These are phyloP conservation scores for Rhododendron molle DNA, from an alignment of 148 eudicot species.

Conservation along the genomic window DNA sequence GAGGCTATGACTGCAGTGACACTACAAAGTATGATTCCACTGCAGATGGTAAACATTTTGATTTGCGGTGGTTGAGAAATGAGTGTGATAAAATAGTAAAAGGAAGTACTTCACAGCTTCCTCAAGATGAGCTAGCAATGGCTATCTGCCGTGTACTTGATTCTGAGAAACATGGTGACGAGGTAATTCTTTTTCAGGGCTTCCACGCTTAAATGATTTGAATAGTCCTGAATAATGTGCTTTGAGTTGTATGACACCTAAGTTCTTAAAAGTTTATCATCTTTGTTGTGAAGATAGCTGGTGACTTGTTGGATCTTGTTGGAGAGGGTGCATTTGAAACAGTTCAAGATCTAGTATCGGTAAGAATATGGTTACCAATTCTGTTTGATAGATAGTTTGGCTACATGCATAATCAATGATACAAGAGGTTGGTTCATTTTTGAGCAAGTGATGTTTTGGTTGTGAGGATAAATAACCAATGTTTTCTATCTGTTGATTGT, in stretches of 20 bases:
- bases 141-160: conserved; percentile 89
- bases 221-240: not conserved
- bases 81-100: conserved; percentile 66
- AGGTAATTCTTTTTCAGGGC: conserved; percentile 39
- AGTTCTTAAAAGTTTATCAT: not conserved
- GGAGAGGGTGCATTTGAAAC: conserved; percentile 89
- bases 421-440: conserved; percentile 9
- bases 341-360: conserved; percentile 85
- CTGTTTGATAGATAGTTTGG: not conserved
- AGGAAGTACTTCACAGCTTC: conserved; percentile 71
- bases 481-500: not conserved
- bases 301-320: conserved; percentile 91
- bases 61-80: conserved; percentile 79
- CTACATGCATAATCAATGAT: not conserved
- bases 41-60: conserved; percentile 41
- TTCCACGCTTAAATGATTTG: not conserved
- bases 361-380: conserved; percentile 23
- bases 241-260: not conserved
- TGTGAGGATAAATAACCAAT: not conserved
- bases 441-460: not conserved
- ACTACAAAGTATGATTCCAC: conserved; percentile 23
- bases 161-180: conserved; percentile 94
- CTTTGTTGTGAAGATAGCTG: conserved; percentile 66
- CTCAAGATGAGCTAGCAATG: conserved; percentile 90
- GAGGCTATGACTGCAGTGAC: conserved; percentile 37